Base-by-base conservation (phyloP, 768 basidiomycete genomes). In the Pulveroboletus ravenelii region DNA sequence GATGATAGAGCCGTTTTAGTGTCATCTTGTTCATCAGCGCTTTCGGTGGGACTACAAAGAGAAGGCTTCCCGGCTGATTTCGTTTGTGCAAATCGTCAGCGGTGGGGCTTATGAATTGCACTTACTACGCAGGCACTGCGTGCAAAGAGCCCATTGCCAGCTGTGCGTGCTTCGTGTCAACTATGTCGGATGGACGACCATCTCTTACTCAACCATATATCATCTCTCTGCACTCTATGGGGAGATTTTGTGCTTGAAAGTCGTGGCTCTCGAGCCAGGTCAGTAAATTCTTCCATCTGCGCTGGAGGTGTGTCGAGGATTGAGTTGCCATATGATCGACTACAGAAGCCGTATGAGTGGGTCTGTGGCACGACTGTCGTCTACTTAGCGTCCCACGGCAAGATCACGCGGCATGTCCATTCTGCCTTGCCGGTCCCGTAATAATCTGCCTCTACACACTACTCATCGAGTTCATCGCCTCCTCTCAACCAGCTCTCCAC, bases 21-120 rank as follows among this genome's bases (percentile, higher is more conserved):
- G 93, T 93, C 41, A 74, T 71, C 35, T 74, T 69, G 67, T 94
- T 97, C 56, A 95, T 70, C 55, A 96, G 68, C 0, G 84, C 83
- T 12, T 68, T 70, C 3, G 79, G 73, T 2, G 94, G 94, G 9
- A 96, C 71, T 5, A 74, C 75, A 63, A 96, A 81, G 18, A 97
- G 68, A 0, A 72, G 71, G 0, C 77, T 73, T 12, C 76, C 78
- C 30, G 82, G 78, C 68, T 82, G 60, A 41, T 71, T 63, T 31
- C 29, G 48, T 40, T 39, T 17, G 18, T 51, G 32, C 38, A 5
- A 15, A 30, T 45, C 18, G 9, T 44, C 8, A 18, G 15, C 29
- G 6, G 12, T 20, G 39, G 38, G 10, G 27, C 9, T 27, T 31
- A 20, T 5, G 9, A 42, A 10, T 3, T 49, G 8, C 8, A 62